Percentiles rank a stretch among this genome's conserved stretches.
phyloP scores from a whole-genome alignment of 2,329 filamentous ascomycete genomes.

The Fonsecaea monophora region DNA sequence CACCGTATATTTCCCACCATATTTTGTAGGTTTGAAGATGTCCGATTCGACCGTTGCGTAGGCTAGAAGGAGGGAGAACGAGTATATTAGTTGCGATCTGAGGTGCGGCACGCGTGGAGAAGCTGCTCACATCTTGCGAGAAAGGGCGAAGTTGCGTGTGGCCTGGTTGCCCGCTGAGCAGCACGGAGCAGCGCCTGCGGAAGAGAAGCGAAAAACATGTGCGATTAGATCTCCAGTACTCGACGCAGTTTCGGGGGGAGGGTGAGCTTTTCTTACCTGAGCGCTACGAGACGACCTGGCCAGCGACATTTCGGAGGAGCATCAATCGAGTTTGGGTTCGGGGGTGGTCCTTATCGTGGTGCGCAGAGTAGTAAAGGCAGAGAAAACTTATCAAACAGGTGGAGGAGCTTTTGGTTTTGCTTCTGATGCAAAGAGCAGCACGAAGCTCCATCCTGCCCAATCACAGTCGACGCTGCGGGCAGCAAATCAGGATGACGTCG shows the following conservation, averaged over 20 bases:
- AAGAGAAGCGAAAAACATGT: conserved; percentile 28
- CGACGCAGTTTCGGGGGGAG: neutral
- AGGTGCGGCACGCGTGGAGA: neutral
- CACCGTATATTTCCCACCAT: conserved; percentile 98
- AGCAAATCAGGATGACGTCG: conserved; percentile 8
- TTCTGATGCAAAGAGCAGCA: conserved; percentile 13
- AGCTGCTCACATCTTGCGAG: conserved; percentile 37
- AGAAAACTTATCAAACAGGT: conserved; percentile 16
- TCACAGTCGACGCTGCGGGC: neutral
- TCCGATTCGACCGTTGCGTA: conserved; percentile 83
- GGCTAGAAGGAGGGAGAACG: conserved; percentile 23
- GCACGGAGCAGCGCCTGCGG: conserved; percentile 39
- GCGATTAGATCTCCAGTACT: conserved; percentile 17
- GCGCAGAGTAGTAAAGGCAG: conserved; percentile 6
- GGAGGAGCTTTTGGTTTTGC: conserved; percentile 25
- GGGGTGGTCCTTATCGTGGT: conserved; percentile 11
- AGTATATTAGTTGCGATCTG: conserved; percentile 5
- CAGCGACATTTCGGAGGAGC: conserved; percentile 35
- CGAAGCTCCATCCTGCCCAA: conserved; percentile 16
- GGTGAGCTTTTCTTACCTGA: conserved; percentile 30
- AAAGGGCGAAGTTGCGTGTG: conserved; percentile 28
- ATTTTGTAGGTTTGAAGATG: conserved; percentile 99
- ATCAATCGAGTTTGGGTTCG: neutral
- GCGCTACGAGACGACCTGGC: conserved; percentile 37
- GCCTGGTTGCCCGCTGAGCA: conserved; percentile 33